A percentile compares a stretch with the other conserved stretches of the same genome.
phyloP scores from a whole-genome alignment of 2,329 filamentous ascomycete genomes.

The Shiraia bambusicola region DNA sequence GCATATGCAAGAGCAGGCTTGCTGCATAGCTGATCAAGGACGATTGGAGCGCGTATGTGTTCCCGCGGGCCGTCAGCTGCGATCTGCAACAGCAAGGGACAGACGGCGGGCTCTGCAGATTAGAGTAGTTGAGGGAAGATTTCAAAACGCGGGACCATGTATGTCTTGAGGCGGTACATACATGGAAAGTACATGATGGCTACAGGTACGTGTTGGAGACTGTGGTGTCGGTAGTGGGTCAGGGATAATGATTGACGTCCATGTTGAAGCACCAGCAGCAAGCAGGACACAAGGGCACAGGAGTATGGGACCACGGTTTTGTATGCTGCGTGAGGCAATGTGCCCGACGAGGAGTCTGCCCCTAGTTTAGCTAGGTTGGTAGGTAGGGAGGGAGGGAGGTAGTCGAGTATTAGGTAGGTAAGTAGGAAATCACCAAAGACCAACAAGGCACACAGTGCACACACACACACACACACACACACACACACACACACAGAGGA shows the following conservation, averaged over 20 bases:
- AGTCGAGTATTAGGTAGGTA: no score
- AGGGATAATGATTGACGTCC: constrained; percentile 35
- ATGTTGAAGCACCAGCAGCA: constrained; percentile 28
- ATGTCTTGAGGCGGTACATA: constrained; percentile 40
- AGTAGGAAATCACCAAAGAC: no score
- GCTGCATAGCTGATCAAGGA: constrained; percentile 15
- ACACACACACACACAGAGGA: no score
- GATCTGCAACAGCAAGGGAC: constrained; percentile 43
- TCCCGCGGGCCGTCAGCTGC: constrained; percentile 37
- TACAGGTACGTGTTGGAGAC: constrained; percentile 36
- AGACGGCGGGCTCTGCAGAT: constrained; percentile 32
- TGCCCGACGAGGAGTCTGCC: constrained; percentile 25
- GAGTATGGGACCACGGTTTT: constrained; percentile 6
- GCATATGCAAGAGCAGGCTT: constrained; percentile 32
- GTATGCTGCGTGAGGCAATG: constrained; percentile 28
- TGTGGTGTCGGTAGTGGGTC: constrained; percentile 24
- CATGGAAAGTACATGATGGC: no score
- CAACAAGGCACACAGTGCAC: no score
- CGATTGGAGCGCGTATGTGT: constrained; percentile 35
- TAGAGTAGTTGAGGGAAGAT: constrained; percentile 27
- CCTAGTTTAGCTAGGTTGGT: no score
- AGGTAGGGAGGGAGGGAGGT: constrained; percentile 19
- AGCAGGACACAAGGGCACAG: constrained; percentile 23
- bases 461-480: no score
- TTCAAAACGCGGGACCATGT: constrained; percentile 35